Evolutionary conservation across 176 grass and related monocot species (phyloP).

Genomic region (Musa schizocarpa): DNA sequence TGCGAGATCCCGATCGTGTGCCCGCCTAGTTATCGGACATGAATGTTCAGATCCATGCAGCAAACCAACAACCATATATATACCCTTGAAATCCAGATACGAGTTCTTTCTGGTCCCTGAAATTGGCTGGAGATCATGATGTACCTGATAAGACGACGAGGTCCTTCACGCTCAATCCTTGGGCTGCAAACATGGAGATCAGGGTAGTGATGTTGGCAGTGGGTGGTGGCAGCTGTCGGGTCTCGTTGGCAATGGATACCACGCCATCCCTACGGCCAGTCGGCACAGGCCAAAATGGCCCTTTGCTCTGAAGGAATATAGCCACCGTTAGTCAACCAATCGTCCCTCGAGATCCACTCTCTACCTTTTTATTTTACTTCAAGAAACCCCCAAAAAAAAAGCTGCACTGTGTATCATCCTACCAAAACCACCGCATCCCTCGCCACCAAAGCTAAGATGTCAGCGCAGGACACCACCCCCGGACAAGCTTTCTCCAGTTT

Average conservation of each 20-base stretch:
- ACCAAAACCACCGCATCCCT: slow-evolving; percentile 84
- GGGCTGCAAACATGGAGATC: slow-evolving; percentile 28
- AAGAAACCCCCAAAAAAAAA: background rate
- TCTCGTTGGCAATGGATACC: slow-evolving; percentile 28
- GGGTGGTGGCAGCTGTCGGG: slow-evolving; percentile 28
- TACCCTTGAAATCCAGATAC: too few relatives aligned
- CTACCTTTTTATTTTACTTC: too few relatives aligned
- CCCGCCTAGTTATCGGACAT: slow-evolving; percentile 5
- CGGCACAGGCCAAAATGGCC: slow-evolving; percentile 36
- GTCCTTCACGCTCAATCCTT: slow-evolving; percentile 40
- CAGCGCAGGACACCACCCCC: slow-evolving; percentile 77
- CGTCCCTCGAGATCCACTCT: background rate
- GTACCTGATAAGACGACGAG: slow-evolving; percentile 49
- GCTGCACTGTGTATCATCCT: background rate
- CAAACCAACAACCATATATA: background rate
- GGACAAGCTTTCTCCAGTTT: slow-evolving; percentile 57
- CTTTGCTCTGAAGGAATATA: slow-evolving; percentile 28
- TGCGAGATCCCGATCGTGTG: slow-evolving; percentile 58
- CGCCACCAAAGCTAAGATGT: slow-evolving; percentile 63
- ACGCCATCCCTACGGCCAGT: slow-evolving; percentile 45
- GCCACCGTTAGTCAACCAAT: background rate
- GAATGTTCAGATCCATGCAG: background rate
- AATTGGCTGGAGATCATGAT: background rate
- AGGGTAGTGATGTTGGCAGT: slow-evolving; percentile 28
- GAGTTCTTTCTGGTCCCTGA: too few relatives aligned